Conservation (phyloP, 495 filamentous ascomycete genomes). For the Aspergillus incahuasiensis region DNA sequence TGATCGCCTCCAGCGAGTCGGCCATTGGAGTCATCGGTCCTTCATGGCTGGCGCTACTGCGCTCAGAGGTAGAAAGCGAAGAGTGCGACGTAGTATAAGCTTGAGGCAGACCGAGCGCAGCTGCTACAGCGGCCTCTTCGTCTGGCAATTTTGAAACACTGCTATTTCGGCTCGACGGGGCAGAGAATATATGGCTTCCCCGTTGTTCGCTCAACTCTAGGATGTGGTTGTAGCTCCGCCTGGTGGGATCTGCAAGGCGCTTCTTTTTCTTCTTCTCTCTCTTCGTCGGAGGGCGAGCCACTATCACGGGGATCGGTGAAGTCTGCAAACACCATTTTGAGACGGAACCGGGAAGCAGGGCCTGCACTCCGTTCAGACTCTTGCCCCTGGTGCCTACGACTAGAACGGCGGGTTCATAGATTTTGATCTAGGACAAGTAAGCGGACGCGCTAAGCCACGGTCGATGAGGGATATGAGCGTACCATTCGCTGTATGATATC, state of each 20-base stretch:
- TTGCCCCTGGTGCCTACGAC: slow-evolving; percentile 89
- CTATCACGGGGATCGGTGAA: slow-evolving; percentile 94
- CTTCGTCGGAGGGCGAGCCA: slow-evolving; percentile 86
- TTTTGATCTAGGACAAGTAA: slow-evolving; percentile 58
- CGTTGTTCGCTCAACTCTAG: slow-evolving; percentile 54
- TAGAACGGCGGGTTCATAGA: slow-evolving; percentile 93
- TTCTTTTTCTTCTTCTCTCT: slow-evolving; percentile 89
- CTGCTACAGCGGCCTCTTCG: slow-evolving; percentile 68
- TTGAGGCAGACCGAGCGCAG: slow-evolving; percentile 60
- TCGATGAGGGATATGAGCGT: not conserved
- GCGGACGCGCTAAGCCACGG: not conserved
- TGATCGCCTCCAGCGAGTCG: slow-evolving; percentile 26
- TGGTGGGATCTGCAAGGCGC: slow-evolving; percentile 69
- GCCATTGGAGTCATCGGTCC: slow-evolving; percentile 25
- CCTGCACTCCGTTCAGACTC: slow-evolving; percentile 81
- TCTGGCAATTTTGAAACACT: slow-evolving; percentile 41
- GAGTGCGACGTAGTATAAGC: slow-evolving; percentile 36
- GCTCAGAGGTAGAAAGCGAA: slow-evolving; percentile 49
- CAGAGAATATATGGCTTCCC: slow-evolving; percentile 54
- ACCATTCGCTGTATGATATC: slow-evolving; percentile 92
- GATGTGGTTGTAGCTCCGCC: slow-evolving; percentile 78
- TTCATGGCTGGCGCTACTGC: slow-evolving; percentile 35
- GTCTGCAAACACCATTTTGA: slow-evolving; percentile 97
- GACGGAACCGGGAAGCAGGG: slow-evolving; percentile 85
- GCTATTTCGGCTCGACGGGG: slow-evolving; percentile 41